Conservation (phyloP, 306 rosid species). For the Neltuma alba region DNA sequence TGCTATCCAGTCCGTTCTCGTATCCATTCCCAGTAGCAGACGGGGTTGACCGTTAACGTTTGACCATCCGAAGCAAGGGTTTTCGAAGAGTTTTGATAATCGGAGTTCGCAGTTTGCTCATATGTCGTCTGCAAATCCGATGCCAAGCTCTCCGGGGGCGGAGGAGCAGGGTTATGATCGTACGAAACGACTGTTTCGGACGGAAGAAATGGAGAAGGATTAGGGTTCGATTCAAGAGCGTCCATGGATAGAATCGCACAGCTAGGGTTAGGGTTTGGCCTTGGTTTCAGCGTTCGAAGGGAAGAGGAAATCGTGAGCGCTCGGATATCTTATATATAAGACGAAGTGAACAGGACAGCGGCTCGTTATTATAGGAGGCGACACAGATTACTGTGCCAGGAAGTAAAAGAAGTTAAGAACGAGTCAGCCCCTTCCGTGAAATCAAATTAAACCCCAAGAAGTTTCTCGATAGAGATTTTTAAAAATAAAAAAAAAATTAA, state of each 20-base stretch:
- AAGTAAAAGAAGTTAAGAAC: neutral
- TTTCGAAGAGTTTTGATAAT: slow-evolving; percentile 27
- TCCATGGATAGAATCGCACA: neutral
- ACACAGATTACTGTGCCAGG: neutral
- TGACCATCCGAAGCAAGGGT: neutral
- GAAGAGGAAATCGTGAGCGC: neutral
- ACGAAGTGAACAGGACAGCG: neutral
- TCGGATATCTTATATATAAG: too few species aligned
- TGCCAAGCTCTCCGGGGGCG: neutral
- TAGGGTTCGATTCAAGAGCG: neutral
- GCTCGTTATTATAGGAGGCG: neutral
- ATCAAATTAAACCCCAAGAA: neutral
- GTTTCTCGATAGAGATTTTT: neutral
- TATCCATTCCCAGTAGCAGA: neutral
- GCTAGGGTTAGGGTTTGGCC: neutral
- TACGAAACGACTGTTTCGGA: neutral
- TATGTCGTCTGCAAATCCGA: neutral
- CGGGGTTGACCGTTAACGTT: neutral
- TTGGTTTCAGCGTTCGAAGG: neutral
- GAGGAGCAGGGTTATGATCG: neutral
- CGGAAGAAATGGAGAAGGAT: neutral
- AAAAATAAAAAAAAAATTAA: too few species aligned
- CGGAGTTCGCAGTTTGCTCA: neutral
- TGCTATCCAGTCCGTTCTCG: slow-evolving; percentile 12
- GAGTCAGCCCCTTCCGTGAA: neutral